Evolutionary conservation across 2,329 filamentous ascomycete species (phyloP).

Genomic region (Diaporthe ampelina): DNA sequence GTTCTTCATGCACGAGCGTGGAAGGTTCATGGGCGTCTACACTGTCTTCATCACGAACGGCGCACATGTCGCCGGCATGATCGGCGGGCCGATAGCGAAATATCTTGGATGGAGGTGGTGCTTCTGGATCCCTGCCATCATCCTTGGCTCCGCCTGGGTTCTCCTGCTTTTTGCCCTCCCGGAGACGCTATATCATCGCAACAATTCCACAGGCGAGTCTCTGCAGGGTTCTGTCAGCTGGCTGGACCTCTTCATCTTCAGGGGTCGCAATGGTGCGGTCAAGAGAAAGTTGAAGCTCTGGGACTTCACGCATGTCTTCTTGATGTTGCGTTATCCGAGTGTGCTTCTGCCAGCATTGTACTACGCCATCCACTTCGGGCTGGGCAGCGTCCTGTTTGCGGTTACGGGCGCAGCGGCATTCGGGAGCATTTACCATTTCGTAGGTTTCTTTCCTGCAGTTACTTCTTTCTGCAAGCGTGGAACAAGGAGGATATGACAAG

Average conservation of each 20-base stretch:
- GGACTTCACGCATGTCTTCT: constrained; percentile 19
- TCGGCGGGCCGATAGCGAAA: constrained; percentile 13
- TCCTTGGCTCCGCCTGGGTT: neutral
- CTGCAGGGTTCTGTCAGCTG: neutral
- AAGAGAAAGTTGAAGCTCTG: constrained; percentile 4
- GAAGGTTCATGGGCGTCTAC: neutral
- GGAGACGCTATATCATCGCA: constrained; percentile 7
- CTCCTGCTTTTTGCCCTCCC: neutral
- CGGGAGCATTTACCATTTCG: constrained; percentile 6
- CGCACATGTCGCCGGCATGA: constrained; percentile 4
- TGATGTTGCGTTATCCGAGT: constrained; percentile 13
- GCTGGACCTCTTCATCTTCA: constrained; percentile 2
- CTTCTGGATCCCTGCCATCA: constrained; percentile 13
- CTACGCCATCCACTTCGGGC: constrained; percentile 6
- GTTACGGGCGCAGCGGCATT: neutral
- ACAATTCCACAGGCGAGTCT: neutral
- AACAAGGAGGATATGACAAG: neutral
- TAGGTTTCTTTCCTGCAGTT: neutral
- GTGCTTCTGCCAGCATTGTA: neutral
- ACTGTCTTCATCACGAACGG: constrained; percentile 12
- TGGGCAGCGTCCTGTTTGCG: constrained; percentile 1
- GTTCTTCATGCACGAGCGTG: constrained; percentile 16
- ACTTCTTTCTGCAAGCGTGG: neutral
- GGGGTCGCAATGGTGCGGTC: neutral
- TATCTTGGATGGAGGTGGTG: constrained; percentile 16